Evolutionary conservation across 495 filamentous ascomycete species (phyloP).

Genomic region (Penicillium lividum): DNA sequence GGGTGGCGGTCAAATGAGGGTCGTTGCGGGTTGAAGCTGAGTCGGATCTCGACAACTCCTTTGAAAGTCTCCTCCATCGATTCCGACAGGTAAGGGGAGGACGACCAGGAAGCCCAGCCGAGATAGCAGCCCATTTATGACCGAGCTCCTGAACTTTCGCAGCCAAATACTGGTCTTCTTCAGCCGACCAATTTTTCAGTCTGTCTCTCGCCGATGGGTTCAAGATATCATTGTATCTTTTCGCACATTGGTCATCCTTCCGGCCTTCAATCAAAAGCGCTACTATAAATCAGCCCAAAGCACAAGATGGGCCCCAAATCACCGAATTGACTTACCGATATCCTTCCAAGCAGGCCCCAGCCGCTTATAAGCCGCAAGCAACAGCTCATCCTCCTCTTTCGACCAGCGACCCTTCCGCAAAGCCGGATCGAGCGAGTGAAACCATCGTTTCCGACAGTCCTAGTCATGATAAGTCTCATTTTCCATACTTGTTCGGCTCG

Average conservation of each 20-base stretch:
- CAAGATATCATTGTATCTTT: constrained; percentile 11
- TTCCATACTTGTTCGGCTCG: neutral
- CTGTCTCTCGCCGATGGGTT: constrained; percentile 5
- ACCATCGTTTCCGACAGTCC: constrained; percentile 4
- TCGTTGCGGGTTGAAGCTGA: neutral
- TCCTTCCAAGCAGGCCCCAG: constrained; percentile 4
- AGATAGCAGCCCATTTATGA: constrained; percentile 11
- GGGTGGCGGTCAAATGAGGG: neutral
- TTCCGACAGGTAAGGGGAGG: constrained; percentile 10
- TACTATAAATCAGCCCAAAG: neutral
- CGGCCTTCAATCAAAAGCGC: constrained; percentile 6
- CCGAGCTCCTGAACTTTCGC: constrained; percentile 4
- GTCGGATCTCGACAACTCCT: neutral
- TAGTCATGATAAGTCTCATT: neutral
- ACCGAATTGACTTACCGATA: neutral
- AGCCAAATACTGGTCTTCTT: constrained; percentile 5
- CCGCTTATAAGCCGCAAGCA: neutral
- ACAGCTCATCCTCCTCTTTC: constrained; percentile 4
- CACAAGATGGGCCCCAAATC: neutral
- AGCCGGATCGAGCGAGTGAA: constrained; percentile 2
- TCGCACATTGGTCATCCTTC: constrained; percentile 9
- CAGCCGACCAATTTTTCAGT: constrained; percentile 5
- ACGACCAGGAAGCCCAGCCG: constrained; percentile 8
- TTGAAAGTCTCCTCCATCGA: constrained; percentile 9
- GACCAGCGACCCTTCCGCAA: constrained; percentile 4